phyloP scores from a whole-genome alignment of 176 grass and related monocot genomes.

The bread wheat (Triticum aestivum) region IWGSC_CS_RefSeq_v2.1 NC_057803.1:636127618-636128117 shows the following conservation, averaged over 20 bases:
- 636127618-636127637: slow-evolving; percentile 90
- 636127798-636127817: slow-evolving; percentile 71
- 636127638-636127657: slow-evolving; percentile 77
- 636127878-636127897: slow-evolving; percentile 86
- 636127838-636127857: slow-evolving; percentile 85
- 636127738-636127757: slow-evolving; percentile 84
- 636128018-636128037: slow-evolving; percentile 78
- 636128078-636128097: slow-evolving; percentile 84
- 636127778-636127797: slow-evolving; percentile 74
- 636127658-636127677: slow-evolving; percentile 84
- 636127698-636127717: slow-evolving; percentile 88
- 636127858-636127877: slow-evolving; percentile 83
- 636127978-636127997: slow-evolving; percentile 93
- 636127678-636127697: slow-evolving; percentile 82
- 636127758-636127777: slow-evolving; percentile 88
- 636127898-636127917: slow-evolving; percentile 93
- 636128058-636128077: slow-evolving; percentile 94
- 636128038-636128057: slow-evolving; percentile 88
- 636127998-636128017: slow-evolving; percentile 70
- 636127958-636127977: slow-evolving; percentile 81
- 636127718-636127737: slow-evolving; percentile 75
- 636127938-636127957: slow-evolving; percentile 83
- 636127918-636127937: slow-evolving; percentile 86
- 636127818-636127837: slow-evolving; percentile 83
- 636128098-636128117: slow-evolving; percentile 91